Base-by-base conservation (phyloP, 2,329 filamentous ascomycete species). In the Fusarium lyarnte region DNA sequence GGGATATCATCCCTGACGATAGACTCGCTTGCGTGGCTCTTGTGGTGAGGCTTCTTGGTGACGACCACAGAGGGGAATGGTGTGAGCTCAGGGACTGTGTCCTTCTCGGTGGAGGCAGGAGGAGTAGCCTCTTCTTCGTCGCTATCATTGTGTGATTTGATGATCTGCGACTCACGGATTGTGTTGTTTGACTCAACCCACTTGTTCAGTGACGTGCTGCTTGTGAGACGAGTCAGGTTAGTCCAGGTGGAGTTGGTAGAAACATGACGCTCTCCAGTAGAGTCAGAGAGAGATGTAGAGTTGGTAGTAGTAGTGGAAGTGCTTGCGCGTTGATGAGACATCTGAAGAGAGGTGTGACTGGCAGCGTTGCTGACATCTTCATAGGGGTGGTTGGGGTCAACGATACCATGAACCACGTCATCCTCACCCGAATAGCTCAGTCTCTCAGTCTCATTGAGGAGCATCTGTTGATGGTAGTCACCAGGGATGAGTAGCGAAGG, bases 401-500 rank as follows among this genome's bases (percentile, higher is more conserved):
- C 66, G n/a, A 74, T 74, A n/a, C 67, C 64, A 49, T 67, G 68
- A 19, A 70, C 61, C 29, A 76, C 47, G 16, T 81, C 74, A 8
- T 79, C 79, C 59, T 85, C 84, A 42, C 81, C 81, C 17, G 80
- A 76, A 53, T 72, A 79, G 8, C 59, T 72, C 16, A 76, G 72
- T 59, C 70, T 76, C 53, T 80, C 78, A 12, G 71, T 64, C 45
- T 81, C 77, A 3, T 70, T 70, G 27, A 79, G 66, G 43, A 86
- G 78, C 83, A 90, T 87, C 73, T 89, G 85, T 68, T 87, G 84
- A 58, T 87, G 85, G 72, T 87, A 90, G 57, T 92, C 89, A 51
- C 83, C 80, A 17, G 90, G 89, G 58, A 91, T 89, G 54, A 91
- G 83, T n/a, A 91, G 82, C 7, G 88, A 88, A 1, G 90, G 89